These are phyloP conservation scores for Suillus subalutaceus DNA, from an alignment of 768 basidiomycete species.

Conservation along the genomic window DNA sequence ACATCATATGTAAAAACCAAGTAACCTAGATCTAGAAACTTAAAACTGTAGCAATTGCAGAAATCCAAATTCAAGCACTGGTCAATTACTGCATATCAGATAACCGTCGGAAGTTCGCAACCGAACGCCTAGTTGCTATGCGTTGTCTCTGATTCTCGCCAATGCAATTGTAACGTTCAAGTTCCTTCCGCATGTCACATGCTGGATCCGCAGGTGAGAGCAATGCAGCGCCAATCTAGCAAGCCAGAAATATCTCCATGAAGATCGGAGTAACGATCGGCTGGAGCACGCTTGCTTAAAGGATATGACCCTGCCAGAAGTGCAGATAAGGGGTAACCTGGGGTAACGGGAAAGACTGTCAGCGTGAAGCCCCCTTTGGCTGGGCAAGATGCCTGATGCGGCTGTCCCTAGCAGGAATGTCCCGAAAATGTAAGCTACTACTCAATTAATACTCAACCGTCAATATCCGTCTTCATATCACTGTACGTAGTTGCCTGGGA, in stretches of 20 bases:
- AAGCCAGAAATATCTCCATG: constrained; percentile 5
- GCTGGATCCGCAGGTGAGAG: constrained; percentile 11
- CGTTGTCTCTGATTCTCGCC: constrained; percentile 23
- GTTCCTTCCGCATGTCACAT: constrained; percentile 2
- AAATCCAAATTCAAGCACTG: no score
- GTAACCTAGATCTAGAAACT: no score
- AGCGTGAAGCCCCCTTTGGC: constrained; percentile 11
- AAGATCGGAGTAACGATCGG: constrained; percentile 21
- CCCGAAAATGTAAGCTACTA: not conserved
- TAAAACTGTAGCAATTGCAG: no score
- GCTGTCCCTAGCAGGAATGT: constrained; percentile 1
- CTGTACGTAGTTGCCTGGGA: constrained; percentile 68
- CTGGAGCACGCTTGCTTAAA: constrained; percentile 18
- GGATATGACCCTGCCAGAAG: constrained; percentile 23
- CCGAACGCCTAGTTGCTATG: constrained; percentile 17
- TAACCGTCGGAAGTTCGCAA: no score
- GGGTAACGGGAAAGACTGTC: not conserved
- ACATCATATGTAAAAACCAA: no score
- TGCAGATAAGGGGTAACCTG: constrained; percentile 18
- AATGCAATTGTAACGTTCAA: constrained; percentile 17
- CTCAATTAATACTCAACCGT: constrained; percentile 2
- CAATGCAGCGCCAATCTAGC: constrained; percentile 14
- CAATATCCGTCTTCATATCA: constrained; percentile 13
- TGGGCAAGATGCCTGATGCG: not conserved
- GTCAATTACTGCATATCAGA: no score